Conservation (phyloP, 2,329 filamentous ascomycete species). For the Microascus cirrosus region DNA sequence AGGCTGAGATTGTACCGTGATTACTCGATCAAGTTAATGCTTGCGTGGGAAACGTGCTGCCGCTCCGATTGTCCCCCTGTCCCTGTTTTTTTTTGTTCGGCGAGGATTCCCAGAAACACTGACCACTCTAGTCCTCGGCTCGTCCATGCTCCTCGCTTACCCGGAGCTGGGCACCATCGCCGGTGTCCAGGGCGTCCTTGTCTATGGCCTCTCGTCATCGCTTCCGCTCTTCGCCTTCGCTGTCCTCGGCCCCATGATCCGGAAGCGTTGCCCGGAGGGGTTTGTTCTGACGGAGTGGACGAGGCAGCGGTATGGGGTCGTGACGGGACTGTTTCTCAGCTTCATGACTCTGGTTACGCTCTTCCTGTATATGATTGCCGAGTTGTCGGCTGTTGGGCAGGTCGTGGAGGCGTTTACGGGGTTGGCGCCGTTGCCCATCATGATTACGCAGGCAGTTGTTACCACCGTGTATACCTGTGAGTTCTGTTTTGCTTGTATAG, state of each 20-base stretch:
- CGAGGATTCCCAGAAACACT: constrained; percentile 18
- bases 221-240: constrained; percentile 67
- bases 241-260: constrained; percentile 63
- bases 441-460: constrained; percentile 67
- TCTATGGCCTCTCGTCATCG: constrained; percentile 64
- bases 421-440: constrained; percentile 59
- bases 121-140: constrained; percentile 60
- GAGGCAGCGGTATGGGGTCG: constrained; percentile 61
- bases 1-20: constrained; percentile 95
- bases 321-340: constrained; percentile 63
- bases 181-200: constrained; percentile 66
- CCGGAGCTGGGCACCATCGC: constrained; percentile 69
- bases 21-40: constrained; percentile 98
- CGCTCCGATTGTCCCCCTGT: constrained; percentile 46
- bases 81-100: constrained; percentile 12
- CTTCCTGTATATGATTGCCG: constrained; percentile 79
- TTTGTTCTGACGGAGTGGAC: constrained; percentile 83
- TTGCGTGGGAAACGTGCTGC: constrained; percentile 98
- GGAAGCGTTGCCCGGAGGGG: constrained; percentile 68
- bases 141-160: constrained; percentile 74
- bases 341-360: constrained; percentile 69
- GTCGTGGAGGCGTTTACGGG: constrained; percentile 66
- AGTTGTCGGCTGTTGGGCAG: constrained; percentile 71
- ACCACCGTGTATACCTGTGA: constrained; percentile 77
- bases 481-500: constrained; percentile 10